Evolutionary conservation across 768 basidiomycete species (phyloP).

Genomic region (Lactifluus echinatus): DNA sequence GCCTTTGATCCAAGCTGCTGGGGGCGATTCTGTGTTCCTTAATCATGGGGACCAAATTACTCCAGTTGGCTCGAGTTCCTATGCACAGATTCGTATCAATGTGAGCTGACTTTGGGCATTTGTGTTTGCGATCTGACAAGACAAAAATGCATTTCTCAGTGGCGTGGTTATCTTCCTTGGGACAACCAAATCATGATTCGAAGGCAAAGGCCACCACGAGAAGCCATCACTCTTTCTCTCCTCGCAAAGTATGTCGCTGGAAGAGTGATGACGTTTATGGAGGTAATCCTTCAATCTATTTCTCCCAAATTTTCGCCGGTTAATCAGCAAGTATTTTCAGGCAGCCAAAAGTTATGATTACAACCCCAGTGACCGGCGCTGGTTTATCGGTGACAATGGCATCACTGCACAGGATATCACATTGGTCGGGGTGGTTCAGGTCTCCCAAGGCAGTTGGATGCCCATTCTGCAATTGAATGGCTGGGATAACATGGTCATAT

Average conservation of each 20-base stretch:
- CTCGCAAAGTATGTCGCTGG: constrained; percentile 5
- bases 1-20: background rate
- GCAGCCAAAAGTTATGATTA: background rate
- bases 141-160: background rate
- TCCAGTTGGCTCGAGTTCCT: background rate
- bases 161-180: background rate
- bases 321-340: too few species aligned
- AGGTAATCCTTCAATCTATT: too few species aligned
- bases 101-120: background rate
- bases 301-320: too few species aligned
- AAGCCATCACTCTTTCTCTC: background rate
- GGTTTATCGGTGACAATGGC: background rate
- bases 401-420: background rate
- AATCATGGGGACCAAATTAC: background rate
- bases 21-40: background rate
- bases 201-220: background rate
- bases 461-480: constrained; percentile 10
- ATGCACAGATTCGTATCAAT: constrained; percentile 10
- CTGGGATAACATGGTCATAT: too few species aligned
- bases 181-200: background rate
- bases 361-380: background rate
- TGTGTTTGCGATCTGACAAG: background rate
- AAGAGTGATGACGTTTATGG: too few species aligned
- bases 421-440: constrained; percentile 6
- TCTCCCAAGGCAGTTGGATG: constrained; percentile 17